Conservation (phyloP, 2,329 filamentous ascomycete genomes). For the Beauveria caledonica region DNA sequence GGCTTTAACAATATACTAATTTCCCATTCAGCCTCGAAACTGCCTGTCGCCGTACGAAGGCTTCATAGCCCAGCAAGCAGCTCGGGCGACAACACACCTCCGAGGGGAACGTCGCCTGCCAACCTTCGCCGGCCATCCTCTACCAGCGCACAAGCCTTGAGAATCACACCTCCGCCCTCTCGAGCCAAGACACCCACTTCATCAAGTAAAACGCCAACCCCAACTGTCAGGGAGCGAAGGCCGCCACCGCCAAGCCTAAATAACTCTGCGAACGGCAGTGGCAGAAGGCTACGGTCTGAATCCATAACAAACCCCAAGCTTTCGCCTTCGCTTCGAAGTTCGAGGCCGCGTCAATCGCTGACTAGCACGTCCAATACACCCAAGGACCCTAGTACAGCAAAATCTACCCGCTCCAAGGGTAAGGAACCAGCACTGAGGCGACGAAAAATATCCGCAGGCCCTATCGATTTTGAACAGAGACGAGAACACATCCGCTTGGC, state of each 20-base stretch:
- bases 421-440: constrained; percentile 24
- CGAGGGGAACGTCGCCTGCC: constrained; percentile 49
- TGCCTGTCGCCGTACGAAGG: constrained; percentile 40
- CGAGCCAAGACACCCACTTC: constrained; percentile 33
- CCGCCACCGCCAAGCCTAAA: constrained; percentile 33
- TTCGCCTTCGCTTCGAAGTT: constrained; percentile 73
- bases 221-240: constrained; percentile 28
- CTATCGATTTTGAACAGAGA: constrained; percentile 77
- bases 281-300: constrained; percentile 61
- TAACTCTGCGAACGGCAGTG: constrained; percentile 40
- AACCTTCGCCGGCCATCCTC: constrained; percentile 34
- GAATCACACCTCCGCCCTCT: constrained; percentile 28
- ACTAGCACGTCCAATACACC: constrained; percentile 65
- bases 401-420: constrained; percentile 31
- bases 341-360: constrained; percentile 70
- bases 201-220: constrained; percentile 36
- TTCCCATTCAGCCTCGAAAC: constrained; percentile 30
- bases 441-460: constrained; percentile 55
- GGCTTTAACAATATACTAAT: constrained; percentile 17
- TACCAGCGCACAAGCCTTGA: constrained; percentile 30
- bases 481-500: constrained; percentile 76
- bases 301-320: constrained; percentile 62
- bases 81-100: constrained; percentile 42
- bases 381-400: constrained; percentile 52
- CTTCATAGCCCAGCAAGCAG: constrained; percentile 32